Conservation (phyloP, 228 moss, liverwort and hornwort species). For the Sphagnum fallax region DNA sequence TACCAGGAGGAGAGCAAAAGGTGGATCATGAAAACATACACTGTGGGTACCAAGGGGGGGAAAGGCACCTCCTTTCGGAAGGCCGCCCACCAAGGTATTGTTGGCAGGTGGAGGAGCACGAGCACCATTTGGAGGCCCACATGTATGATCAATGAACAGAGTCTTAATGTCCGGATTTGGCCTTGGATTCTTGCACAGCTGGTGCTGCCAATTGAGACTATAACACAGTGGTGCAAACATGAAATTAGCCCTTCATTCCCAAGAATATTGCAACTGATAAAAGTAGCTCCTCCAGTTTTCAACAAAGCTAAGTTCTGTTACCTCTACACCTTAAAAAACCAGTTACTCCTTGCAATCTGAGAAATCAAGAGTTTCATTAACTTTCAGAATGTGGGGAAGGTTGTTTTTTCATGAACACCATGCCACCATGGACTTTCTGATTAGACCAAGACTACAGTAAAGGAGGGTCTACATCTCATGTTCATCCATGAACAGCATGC, state of each 20-base stretch:
- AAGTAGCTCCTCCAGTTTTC: too few species aligned
- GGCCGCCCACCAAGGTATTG: constrained; percentile 82
- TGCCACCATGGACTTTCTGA: too few species aligned
- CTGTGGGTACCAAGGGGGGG: constrained; percentile 89
- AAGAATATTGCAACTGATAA: not conserved
- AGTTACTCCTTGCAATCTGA: too few species aligned
- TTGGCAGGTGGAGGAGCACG: constrained; percentile 89
- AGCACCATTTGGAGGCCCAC: constrained; percentile 96
- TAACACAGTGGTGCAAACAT: not conserved
- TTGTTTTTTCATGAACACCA: not conserved
- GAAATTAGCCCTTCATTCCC: not conserved
- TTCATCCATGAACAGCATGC: too few species aligned
- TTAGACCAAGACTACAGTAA: too few species aligned
- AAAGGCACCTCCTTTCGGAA: constrained; percentile 84
- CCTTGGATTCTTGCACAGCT: constrained; percentile 94
- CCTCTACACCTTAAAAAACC: too few species aligned
- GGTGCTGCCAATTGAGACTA: constrained; percentile 99
- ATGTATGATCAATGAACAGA: constrained; percentile 93
- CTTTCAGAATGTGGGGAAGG: not conserved
- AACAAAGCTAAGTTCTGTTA: too few species aligned
- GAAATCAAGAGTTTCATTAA: not conserved
- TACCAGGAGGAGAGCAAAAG: too few species aligned
- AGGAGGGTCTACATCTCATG: too few species aligned
- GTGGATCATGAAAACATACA: constrained; percentile 31
- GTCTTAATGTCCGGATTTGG: constrained; percentile 99